Evolutionary conservation across 1,284 basidiomycete species (phyloP), one percentile per base, ranked within the genome.

Genomic region (Pseudozyma sp.): DNA sequence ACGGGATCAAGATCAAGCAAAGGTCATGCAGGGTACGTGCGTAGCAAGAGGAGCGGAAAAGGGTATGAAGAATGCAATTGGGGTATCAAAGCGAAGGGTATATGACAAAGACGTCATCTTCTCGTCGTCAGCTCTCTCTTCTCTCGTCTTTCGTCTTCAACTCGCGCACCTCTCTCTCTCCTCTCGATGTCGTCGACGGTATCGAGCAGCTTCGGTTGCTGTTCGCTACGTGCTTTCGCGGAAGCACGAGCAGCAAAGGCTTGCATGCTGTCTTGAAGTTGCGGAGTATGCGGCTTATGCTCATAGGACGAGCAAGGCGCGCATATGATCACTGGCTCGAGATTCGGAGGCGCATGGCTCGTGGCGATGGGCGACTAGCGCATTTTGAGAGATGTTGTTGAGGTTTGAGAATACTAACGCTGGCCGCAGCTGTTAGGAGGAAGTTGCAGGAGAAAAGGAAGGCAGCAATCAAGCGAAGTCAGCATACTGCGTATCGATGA

Each of bases 121-220:
- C 72, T 70, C 64, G 52, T 66, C 68, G 72, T 75, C 72, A 75
- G 72, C 72, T 70, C 72, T 70, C 67, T 74, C 66, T 70, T 63
- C 47, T 60, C 52, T 66, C 52, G 59, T 48, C 38, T 18, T 21
- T 51, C 56, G 54, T 59, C 54, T 51, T 25, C 54, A 39, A 52
- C 51, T 61, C 55, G 63, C 59, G 59, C 63, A 59, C 69, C 59
- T 65, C 61, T 61, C 34, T 57, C 54, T 55, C 53, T 55, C n/a
- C n/a, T 14, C 38, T 35, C 25, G 5, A 31, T 4, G 36, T 42
- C 21, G 16, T 54, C 35, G 14, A 18, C 52, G 44, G 21, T 40
- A 52, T 9, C 12, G 36, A 35, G 18, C 14, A 16, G 39, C n/a
- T n/a, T 19, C 38, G 13, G 14, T 5, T 14, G 42, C 51, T 39